A percentile compares a stretch with the other conserved stretches of the same genome.
phyloP scores from a whole-genome alignment of 805 yeast genomes.

The Yarrowia porcina region DNA sequence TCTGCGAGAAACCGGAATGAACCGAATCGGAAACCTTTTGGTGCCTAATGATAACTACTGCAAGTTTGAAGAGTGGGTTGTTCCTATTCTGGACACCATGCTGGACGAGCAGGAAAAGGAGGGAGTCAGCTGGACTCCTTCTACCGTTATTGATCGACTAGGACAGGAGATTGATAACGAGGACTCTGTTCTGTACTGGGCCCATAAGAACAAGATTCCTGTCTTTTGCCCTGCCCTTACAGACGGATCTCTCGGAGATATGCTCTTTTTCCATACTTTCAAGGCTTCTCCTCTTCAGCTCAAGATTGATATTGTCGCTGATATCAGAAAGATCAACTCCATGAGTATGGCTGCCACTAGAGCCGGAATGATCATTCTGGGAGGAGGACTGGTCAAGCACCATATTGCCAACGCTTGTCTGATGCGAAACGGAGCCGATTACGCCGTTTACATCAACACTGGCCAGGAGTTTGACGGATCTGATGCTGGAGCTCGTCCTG shows the following conservation, averaged over 20 bases:
- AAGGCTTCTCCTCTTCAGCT: slow-evolving; percentile 87
- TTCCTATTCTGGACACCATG: slow-evolving; percentile 84
- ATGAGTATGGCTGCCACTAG: slow-evolving; percentile 90
- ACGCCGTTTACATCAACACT: slow-evolving; percentile 94
- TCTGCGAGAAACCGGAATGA: slow-evolving; percentile 92
- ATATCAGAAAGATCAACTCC: slow-evolving; percentile 85
- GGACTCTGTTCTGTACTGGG: slow-evolving; percentile 93
- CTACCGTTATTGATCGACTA: slow-evolving; percentile 82
- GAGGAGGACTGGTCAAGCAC: slow-evolving; percentile 96
- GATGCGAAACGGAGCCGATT: slow-evolving; percentile 99
- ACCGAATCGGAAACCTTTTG: slow-evolving; percentile 92
- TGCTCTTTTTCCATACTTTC: slow-evolving; percentile 98
- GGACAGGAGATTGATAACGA: slow-evolving; percentile 96
- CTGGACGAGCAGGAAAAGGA: slow-evolving; percentile 82
- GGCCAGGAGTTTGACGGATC: slow-evolving; percentile 99
- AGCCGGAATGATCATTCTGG: slow-evolving; percentile 95
- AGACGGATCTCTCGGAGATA: slow-evolving; percentile 98
- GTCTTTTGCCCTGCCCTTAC: slow-evolving; percentile 96
- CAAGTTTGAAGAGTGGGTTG: slow-evolving; percentile 97
- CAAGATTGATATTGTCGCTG: slow-evolving; percentile 88
- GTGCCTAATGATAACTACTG: slow-evolving; percentile 99
- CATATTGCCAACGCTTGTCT: slow-evolving; percentile 97
- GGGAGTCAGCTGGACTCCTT: slow-evolving; percentile 82
- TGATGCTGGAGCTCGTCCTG: slow-evolving; percentile 99
- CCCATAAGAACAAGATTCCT: slow-evolving; percentile 94